Base-by-base conservation (phyloP, 2,329 filamentous ascomycete species). In the Colletotrichum limetticola region DNA sequence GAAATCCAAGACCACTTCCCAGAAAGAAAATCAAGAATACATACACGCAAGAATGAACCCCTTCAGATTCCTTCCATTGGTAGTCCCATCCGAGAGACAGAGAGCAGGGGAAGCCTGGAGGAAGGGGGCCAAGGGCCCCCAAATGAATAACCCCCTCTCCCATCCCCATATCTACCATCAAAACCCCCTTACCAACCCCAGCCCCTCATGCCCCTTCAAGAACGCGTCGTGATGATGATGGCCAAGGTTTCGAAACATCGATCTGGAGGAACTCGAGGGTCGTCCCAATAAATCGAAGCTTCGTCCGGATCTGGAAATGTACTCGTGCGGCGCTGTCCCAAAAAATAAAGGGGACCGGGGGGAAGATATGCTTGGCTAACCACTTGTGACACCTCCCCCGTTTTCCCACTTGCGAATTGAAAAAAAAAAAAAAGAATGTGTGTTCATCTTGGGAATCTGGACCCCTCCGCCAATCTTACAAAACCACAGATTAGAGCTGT, bases 211-310 rank as follows among this genome's bases (percentile, higher is more conserved):
- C 37, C 37, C 37, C 37, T n/a, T 46, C 16, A 49, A 28, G 56
- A 67, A 67, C 61, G 68, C 28, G 63, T 46, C 28, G 63, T 46
- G 22, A 66, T 49, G 63, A 71, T 62, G 63, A 60, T 30, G 37
- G 32, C 68, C 56, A 55, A 55, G 55, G 26, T 16, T 19, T 12
- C 35, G 46, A 57, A 35, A 9, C 6, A 28, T 19, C 37, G 24
- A 59, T 24, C 46, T 7, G 19, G 19, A 11, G 7, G 30, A 32
- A 19, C 16, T 19, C 7, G 37, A 46, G 37, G 37, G 37, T 19
- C 16, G 37, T 46, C 37, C 37, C 19, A 46, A 46, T 46, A 46
- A 19, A 46, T 46, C 16, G 37, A 46, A 19, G 14, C 16, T 19
- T 16, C 37, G 5, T 16, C 37, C 37, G 37, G 37, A 46, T 46